Conservation (phyloP, 1,284 basidiomycete species). For the Microbotryum violaceum region DNA sequence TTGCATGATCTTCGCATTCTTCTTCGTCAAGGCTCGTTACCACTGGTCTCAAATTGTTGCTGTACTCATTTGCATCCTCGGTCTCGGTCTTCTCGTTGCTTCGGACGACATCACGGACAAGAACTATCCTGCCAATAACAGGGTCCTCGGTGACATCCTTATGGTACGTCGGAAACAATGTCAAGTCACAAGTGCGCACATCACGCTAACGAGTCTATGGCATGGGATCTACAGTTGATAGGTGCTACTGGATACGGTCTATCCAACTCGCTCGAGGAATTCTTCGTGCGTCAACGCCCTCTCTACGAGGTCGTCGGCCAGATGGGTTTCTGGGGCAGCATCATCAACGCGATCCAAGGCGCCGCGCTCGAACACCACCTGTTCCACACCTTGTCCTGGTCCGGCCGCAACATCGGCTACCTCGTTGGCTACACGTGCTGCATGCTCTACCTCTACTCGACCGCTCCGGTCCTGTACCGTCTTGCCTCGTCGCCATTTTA, state of each 20-base stretch:
- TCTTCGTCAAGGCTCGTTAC: constrained; percentile 69
- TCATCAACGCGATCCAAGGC: constrained; percentile 67
- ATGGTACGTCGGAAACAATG: constrained; percentile 50
- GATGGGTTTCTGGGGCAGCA: constrained; percentile 69
- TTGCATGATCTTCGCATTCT: constrained; percentile 69
- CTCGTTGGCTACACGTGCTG: constrained; percentile 58
- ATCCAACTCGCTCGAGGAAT: constrained; percentile 78
- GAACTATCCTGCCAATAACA: constrained; percentile 50
- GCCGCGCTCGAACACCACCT: constrained; percentile 61
- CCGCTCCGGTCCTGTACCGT: constrained; percentile 73
- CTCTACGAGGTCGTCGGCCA: constrained; percentile 72
- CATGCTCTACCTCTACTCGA: constrained; percentile 73
- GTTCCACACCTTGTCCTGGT: constrained; percentile 62
- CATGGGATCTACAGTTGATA: constrained; percentile 37
- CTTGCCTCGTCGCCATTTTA: constrained; percentile 72
- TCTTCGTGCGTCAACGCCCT: constrained; percentile 67
- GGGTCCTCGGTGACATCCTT: constrained; percentile 71
- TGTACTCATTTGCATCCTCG: constrained; percentile 61
- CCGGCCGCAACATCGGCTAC: constrained; percentile 60
- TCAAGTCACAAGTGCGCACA: too few relatives aligned
- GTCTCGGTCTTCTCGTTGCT: constrained; percentile 52
- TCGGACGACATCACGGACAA: constrained; percentile 34
- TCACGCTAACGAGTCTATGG: too few relatives aligned
- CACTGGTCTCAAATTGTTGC: constrained; percentile 71
- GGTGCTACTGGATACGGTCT: constrained; percentile 77